Evolutionary conservation across 805 yeast genomes (phyloP).

Genomic region (Ogataea allantospora): DNA sequence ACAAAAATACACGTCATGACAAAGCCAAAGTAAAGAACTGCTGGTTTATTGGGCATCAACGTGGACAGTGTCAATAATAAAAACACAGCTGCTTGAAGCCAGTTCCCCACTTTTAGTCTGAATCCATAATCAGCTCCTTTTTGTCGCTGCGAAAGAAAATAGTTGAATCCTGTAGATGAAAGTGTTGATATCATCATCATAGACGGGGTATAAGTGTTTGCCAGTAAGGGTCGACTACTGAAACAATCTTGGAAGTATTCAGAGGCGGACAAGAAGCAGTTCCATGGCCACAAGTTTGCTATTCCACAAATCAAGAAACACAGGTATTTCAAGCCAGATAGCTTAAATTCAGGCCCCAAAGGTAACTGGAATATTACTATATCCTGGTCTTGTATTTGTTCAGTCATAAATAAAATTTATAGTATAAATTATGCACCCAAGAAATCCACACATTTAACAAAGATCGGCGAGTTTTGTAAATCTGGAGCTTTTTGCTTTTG

Average conservation of each 20-base stretch:
- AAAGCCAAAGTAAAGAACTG: slow-evolving; percentile 43
- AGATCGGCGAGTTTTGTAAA: not conserved
- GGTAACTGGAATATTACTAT: slow-evolving; percentile 17
- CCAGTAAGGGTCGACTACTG: slow-evolving; percentile 44
- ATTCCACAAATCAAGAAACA: slow-evolving; percentile 72
- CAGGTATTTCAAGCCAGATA: slow-evolving; percentile 40
- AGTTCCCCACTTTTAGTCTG: slow-evolving; percentile 61
- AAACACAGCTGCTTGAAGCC: slow-evolving; percentile 57
- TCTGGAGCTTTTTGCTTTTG: not conserved
- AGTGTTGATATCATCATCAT: slow-evolving; percentile 87
- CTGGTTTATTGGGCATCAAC: slow-evolving; percentile 33
- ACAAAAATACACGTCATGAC: slow-evolving; percentile 62
- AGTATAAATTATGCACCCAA: slow-evolving; percentile 9
- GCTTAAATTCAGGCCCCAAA: slow-evolving; percentile 15
- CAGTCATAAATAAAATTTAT: slow-evolving; percentile 3
- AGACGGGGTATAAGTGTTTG: slow-evolving; percentile 67
- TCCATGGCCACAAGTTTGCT: slow-evolving; percentile 95
- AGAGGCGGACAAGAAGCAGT: slow-evolving; percentile 82
- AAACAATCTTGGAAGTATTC: slow-evolving; percentile 72
- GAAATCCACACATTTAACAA: slow-evolving; percentile 10
- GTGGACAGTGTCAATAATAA: slow-evolving; percentile 53
- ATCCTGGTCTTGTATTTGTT: slow-evolving; percentile 7
- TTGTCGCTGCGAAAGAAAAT: slow-evolving; percentile 65
- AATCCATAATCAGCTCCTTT: slow-evolving; percentile 52
- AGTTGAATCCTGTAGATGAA: slow-evolving; percentile 58